Evolutionary conservation across 352 stramenopile species (phyloP).

Genomic region (Phytophthora brassicae): DNA sequence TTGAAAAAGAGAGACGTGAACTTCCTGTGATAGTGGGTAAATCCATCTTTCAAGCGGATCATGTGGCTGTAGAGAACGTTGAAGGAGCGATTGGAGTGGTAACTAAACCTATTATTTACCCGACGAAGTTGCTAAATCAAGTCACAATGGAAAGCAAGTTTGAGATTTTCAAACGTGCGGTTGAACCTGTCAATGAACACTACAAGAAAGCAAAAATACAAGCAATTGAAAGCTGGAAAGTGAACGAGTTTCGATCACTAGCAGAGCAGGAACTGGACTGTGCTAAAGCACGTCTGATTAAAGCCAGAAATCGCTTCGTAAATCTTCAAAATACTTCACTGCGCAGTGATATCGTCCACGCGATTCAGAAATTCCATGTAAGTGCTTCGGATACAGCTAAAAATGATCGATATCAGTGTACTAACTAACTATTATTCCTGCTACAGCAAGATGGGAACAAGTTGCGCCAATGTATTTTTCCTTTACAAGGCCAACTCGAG

Average conservation of each 20-base stretch:
- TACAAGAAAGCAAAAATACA: slow-evolving; percentile 54
- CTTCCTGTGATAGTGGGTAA: slow-evolving; percentile 63
- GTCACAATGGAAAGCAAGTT: slow-evolving; percentile 70
- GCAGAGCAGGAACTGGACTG: slow-evolving; percentile 62
- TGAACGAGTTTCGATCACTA: slow-evolving; percentile 45
- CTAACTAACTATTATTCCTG: neutral
- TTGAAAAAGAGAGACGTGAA: slow-evolving; percentile 38
- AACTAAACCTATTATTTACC: slow-evolving; percentile 30
- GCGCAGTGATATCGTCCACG: slow-evolving; percentile 46
- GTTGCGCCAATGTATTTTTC: slow-evolving; percentile 58
- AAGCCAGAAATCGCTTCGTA: slow-evolving; percentile 53
- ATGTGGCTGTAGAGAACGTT: neutral
- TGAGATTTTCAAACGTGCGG: slow-evolving; percentile 52
- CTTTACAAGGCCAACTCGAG: slow-evolving; percentile 55
- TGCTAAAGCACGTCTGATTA: slow-evolving; percentile 53
- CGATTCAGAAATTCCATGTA: slow-evolving; percentile 46
- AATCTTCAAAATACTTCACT: slow-evolving; percentile 47
- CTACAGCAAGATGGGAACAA: slow-evolving; percentile 50
- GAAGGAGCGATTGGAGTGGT: slow-evolving; percentile 7
- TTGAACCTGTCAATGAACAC: slow-evolving; percentile 53
- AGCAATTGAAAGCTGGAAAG: slow-evolving; percentile 64
- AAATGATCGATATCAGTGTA: neutral
- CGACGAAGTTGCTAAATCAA: slow-evolving; percentile 41
- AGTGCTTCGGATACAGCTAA: slow-evolving; percentile 2
- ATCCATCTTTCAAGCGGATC: slow-evolving; percentile 43